phyloP scores from a whole-genome alignment of 2,329 filamentous ascomycete genomes.

The Penicillium italicum region DNA sequence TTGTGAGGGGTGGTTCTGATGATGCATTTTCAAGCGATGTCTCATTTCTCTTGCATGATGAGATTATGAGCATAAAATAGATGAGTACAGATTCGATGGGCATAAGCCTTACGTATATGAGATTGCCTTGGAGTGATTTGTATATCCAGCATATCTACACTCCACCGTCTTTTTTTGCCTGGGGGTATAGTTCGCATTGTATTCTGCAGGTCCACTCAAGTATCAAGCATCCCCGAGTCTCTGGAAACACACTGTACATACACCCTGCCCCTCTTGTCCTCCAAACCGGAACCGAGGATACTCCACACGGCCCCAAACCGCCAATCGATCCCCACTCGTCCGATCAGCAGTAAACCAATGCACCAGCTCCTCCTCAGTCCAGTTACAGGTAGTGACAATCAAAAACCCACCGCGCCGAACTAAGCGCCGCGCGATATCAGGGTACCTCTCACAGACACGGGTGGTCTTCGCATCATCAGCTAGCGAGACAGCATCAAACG shows the following conservation, averaged over 20 bases:
- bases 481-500: constrained; percentile 92
- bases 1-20: not conserved
- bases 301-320: constrained; percentile 64
- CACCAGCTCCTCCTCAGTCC: constrained; percentile 84
- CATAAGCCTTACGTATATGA: too few relatives aligned
- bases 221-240: constrained; percentile 35
- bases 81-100: not conserved
- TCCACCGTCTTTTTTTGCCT: not conserved
- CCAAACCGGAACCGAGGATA: constrained; percentile 90
- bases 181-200: not conserved
- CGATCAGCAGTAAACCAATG: constrained; percentile 65
- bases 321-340: constrained; percentile 46
- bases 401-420: constrained; percentile 70
- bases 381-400: constrained; percentile 93
- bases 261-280: constrained; percentile 80
- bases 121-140: too few relatives aligned
- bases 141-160: not conserved
- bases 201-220: not conserved
- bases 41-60: not conserved
- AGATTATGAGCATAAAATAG: not conserved
- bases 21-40: not conserved
- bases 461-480: constrained; percentile 35
- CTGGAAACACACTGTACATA: constrained; percentile 80
- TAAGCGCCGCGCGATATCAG: constrained; percentile 62
- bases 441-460: constrained; percentile 72